A percentile compares a stretch with the other conserved stretches of the same genome.
phyloP scores from a whole-genome alignment of 495 filamentous ascomycete genomes.

The Neurospora intermedia region DNA sequence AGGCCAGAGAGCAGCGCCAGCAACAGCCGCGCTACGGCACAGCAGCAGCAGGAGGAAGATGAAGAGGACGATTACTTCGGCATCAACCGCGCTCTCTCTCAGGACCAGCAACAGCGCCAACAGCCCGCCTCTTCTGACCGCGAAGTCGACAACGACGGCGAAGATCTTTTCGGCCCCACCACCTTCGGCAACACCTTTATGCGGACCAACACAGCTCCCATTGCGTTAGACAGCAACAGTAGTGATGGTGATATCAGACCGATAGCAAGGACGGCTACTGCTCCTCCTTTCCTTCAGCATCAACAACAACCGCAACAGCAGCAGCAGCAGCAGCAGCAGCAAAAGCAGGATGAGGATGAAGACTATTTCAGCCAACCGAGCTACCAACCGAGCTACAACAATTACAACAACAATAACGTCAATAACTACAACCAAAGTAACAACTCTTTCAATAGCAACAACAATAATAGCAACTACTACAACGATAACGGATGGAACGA shows the following conservation, averaged over 20 bases:
- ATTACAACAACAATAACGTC: not conserved
- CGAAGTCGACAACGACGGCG: not conserved
- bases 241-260: not conserved
- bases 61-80: not conserved
- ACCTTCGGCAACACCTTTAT: not conserved
- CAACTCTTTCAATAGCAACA: conserved; percentile 7
- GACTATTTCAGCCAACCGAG: not conserved
- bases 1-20: not conserved
- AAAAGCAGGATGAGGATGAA: not conserved
- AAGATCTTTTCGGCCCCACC: not conserved
- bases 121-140: not conserved
- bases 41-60: not conserved
- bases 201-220: not conserved
- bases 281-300: not conserved
- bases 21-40: not conserved
- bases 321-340: not conserved
- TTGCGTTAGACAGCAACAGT: not conserved
- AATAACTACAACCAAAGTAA: not conserved
- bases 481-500: conserved; percentile 22
- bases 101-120: not conserved
- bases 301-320: not conserved
- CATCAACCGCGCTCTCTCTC: not conserved
- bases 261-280: not conserved
- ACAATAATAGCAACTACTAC: conserved; percentile 12
- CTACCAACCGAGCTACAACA: not conserved